phyloP scores from a whole-genome alignment of 2,329 filamentous ascomycete species.

The Cercospora janseana region DNA sequence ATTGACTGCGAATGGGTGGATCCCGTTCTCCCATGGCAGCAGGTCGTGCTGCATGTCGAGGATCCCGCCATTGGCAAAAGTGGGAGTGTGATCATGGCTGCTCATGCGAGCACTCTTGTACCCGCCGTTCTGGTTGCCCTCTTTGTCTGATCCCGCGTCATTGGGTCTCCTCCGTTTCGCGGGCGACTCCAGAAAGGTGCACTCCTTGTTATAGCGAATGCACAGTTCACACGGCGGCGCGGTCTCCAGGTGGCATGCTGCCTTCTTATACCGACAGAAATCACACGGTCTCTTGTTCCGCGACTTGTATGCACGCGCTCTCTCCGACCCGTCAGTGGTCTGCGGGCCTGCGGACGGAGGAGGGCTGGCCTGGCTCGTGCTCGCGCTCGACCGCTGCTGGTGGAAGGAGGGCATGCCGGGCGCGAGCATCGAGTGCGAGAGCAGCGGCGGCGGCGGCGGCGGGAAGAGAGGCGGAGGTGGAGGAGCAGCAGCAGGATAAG shows the following conservation, averaged over 20 bases:
- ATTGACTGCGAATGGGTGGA: constrained; percentile 32
- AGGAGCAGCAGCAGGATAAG: neutral
- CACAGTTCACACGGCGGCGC: constrained; percentile 47
- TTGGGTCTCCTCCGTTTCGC: constrained; percentile 38
- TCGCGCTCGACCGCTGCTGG: constrained; percentile 14
- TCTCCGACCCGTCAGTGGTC: constrained; percentile 25
- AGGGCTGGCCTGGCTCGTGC: constrained; percentile 15
- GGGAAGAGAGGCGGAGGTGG: constrained; percentile 6
- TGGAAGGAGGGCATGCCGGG: constrained; percentile 26
- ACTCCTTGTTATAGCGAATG: constrained; percentile 44
- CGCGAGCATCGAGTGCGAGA: constrained; percentile 17
- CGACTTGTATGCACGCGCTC: constrained; percentile 39
- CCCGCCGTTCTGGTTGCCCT: constrained; percentile 17
- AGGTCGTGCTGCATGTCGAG: constrained; percentile 33
- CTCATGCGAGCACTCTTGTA: constrained; percentile 23
- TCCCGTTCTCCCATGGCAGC: constrained; percentile 32
- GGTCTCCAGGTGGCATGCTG: constrained; percentile 46
- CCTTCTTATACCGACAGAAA: constrained; percentile 48
- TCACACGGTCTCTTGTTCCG: constrained; percentile 47
- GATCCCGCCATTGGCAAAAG: constrained; percentile 26
- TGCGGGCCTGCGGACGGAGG: constrained; percentile 11
- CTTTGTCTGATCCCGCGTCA: constrained; percentile 23
- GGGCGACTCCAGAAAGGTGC: constrained; percentile 46
- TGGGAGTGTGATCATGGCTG: constrained; percentile 22
- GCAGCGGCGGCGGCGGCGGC: constrained; percentile 14